These are phyloP conservation scores for Thielaviopsis musarum DNA, from an alignment of 2,329 filamentous ascomycete species.

Conservation along the genomic window DNA sequence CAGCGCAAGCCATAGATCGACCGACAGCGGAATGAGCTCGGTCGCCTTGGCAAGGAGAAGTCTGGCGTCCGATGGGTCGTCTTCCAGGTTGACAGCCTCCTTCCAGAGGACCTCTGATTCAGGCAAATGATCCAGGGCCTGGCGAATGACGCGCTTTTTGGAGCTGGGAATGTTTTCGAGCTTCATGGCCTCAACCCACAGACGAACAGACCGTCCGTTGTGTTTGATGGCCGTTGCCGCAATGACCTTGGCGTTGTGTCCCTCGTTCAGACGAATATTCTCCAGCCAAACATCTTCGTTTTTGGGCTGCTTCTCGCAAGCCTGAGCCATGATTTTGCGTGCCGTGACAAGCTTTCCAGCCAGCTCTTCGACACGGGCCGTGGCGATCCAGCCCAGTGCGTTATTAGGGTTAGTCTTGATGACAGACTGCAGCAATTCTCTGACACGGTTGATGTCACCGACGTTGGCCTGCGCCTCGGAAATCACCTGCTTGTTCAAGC, in stretches of 20 bases:
- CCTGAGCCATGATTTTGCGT: slow-evolving; percentile 71
- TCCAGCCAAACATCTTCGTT: slow-evolving; percentile 94
- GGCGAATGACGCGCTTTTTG: slow-evolving; percentile 83
- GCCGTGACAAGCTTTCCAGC: slow-evolving; percentile 85
- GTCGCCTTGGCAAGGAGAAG: slow-evolving; percentile 86
- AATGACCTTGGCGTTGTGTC: slow-evolving; percentile 87
- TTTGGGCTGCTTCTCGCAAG: slow-evolving; percentile 80
- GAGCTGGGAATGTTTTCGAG: slow-evolving; percentile 67
- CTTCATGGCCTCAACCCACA: slow-evolving; percentile 94
- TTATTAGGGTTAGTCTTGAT: slow-evolving; percentile 95
- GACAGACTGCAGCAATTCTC: slow-evolving; percentile 84
- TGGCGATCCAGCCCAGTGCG: slow-evolving; percentile 88
- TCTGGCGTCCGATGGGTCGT: slow-evolving; percentile 73
- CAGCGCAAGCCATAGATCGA: slow-evolving; percentile 88
- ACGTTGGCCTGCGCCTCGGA: slow-evolving; percentile 69
- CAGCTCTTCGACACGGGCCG: slow-evolving; percentile 78
- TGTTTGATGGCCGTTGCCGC: slow-evolving; percentile 84
- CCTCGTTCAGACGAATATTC: slow-evolving; percentile 83
- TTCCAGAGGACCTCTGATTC: slow-evolving; percentile 98
- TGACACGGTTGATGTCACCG: slow-evolving; percentile 86
- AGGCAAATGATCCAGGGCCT: slow-evolving; percentile 81
- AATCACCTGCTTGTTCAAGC: slow-evolving; percentile 64
- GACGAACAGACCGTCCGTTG: slow-evolving; percentile 69
- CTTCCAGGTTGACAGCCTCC: slow-evolving; percentile 86
- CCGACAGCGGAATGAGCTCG: slow-evolving; percentile 81